These are phyloP conservation scores for Trichoderma koningiopsis DNA, from an alignment of 2,329 filamentous ascomycete genomes.

Conservation along the genomic window DNA sequence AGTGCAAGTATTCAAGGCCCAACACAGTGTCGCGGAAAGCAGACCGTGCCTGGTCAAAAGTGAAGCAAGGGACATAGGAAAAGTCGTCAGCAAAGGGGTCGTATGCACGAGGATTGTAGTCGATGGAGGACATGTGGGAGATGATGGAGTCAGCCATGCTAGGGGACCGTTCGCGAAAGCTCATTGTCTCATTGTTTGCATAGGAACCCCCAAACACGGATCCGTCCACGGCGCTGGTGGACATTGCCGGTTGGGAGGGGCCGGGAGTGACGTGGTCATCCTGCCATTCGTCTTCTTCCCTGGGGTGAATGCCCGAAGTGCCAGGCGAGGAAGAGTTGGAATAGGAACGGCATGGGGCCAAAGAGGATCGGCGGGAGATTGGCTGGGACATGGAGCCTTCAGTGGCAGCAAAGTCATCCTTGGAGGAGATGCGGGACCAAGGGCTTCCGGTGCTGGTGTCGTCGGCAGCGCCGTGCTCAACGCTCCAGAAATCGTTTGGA, in stretches of 20 bases:
- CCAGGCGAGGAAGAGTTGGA: conserved; percentile 48
- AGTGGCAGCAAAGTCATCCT: conserved; percentile 43
- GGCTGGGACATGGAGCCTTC: conserved; percentile 44
- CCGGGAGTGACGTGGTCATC: conserved; percentile 58
- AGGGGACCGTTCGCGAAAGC: conserved; percentile 66
- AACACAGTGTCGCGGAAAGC: conserved; percentile 92
- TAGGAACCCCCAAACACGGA: conserved; percentile 74
- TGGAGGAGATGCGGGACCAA: conserved; percentile 48
- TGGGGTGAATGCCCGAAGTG: conserved; percentile 34
- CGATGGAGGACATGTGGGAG: conserved; percentile 68
- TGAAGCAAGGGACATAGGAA: conserved; percentile 91
- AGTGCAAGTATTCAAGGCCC: conserved; percentile 90
- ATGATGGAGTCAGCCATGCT: conserved; percentile 80
- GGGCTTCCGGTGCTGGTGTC: conserved; percentile 48
- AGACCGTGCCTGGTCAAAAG: conserved; percentile 76
- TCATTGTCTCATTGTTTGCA: conserved; percentile 50
- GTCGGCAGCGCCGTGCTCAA: conserved; percentile 71
- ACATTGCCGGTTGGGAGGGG: conserved; percentile 54
- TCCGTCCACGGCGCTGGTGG: conserved; percentile 67
- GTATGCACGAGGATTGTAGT: conserved; percentile 59
- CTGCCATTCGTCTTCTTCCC: conserved; percentile 40
- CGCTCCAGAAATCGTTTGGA: conserved; percentile 74
- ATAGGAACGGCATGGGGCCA: conserved; percentile 50
- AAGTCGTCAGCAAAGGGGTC: conserved; percentile 81
- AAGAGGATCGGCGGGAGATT: conserved; percentile 47